phyloP scores from a whole-genome alignment of 148 eudicot species.

The Camellia sinensis region DNA sequence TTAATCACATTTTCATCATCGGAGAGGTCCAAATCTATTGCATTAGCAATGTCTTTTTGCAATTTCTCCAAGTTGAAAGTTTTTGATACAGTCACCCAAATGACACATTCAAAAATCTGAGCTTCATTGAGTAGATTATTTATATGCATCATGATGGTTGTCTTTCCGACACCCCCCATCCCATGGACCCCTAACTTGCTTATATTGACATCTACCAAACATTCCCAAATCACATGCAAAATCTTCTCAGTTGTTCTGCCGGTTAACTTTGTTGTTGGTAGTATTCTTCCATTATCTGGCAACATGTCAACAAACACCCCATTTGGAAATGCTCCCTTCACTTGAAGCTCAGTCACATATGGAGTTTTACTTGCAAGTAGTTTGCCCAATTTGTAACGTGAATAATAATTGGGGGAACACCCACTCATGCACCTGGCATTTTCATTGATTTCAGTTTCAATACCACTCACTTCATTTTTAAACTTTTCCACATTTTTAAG shows the following conservation, averaged over 20 bases:
- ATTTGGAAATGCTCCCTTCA: constrained; percentile 15
- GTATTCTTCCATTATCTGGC: constrained; percentile 2
- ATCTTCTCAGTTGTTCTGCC: constrained; percentile 12
- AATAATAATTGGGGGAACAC: constrained; percentile 13
- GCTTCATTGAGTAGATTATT: constrained; percentile 14
- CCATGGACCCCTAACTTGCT: constrained; percentile 24
- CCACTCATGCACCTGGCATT: constrained; percentile 9
- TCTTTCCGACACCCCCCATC: constrained; percentile 36
- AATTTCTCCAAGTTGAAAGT: constrained; percentile 18
- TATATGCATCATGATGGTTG: constrained; percentile 23
- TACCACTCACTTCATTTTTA: constrained; percentile 10
- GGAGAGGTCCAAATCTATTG: constrained; percentile 13
- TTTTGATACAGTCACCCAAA: constrained; percentile 26
- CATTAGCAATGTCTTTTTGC: constrained; percentile 13
- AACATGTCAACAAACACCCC: constrained; percentile 16
- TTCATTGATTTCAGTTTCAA: constrained; percentile 3
- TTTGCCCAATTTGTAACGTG: constrained; percentile 22
- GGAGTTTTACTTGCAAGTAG: constrained; percentile 7
- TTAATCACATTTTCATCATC: constrained; percentile 15
- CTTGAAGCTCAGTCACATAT: constrained; percentile 16
- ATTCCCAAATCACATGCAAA: constrained; percentile 14
- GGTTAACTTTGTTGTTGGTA: constrained; percentile 11
- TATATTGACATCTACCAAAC: constrained; percentile 9
- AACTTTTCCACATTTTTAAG: constrained; percentile 22
- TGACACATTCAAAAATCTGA: constrained; percentile 15